Base-by-base conservation (phyloP, 495 filamentous ascomycete genomes). In the Hypoxylon fragiforme region DNA sequence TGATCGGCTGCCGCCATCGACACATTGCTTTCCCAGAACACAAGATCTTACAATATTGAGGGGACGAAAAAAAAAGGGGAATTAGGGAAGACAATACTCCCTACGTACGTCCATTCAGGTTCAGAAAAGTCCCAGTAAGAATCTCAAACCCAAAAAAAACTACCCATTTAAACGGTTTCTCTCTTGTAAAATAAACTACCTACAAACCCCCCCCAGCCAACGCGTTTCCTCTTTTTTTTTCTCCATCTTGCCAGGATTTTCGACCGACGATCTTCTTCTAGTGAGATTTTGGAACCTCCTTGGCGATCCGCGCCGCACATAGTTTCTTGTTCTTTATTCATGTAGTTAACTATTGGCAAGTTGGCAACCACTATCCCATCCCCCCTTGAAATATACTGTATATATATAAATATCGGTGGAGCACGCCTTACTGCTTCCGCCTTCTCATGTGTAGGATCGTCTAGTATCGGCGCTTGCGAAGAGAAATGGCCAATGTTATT, bases 1-100 rank as follows among this genome's bases (percentile, higher is more conserved):
- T 44, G 18, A 19, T 44, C 52, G 32, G 26, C 51, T 45, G 52
- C 52, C 44, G 58, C 58, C 58, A 62, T 57, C 28, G 52, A 62
- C 24, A 57, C 58, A 62, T 62, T 47, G 45, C 57, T 42, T 46
- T 42, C 15, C 42, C 40, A 28, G 15, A 18, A 26, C 32, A 43
- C n/a, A n/a, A n/a, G n/a, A n/a, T n/a, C n/a, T n/a, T n/a, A n/a
- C n/a, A n/a, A n/a, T n/a, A n/a, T n/a, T n/a, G n/a, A n/a, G n/a
- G n/a, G n/a, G n/a, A n/a, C n/a, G n/a, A n/a, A n/a, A n/a, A n/a
- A n/a, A n/a, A n/a, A n/a, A n/a, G n/a, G n/a, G n/a, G n/a, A n/a
- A 40, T 41, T 49, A 19, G 43, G 35, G 36, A 51, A 38, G 1
- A 6, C 1, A 13, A 41, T n/a, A n/a, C n/a, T n/a, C n/a, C n/a